Base-by-base conservation (phyloP, 441 rosid species). In the Brassica hybrid region DNA sequence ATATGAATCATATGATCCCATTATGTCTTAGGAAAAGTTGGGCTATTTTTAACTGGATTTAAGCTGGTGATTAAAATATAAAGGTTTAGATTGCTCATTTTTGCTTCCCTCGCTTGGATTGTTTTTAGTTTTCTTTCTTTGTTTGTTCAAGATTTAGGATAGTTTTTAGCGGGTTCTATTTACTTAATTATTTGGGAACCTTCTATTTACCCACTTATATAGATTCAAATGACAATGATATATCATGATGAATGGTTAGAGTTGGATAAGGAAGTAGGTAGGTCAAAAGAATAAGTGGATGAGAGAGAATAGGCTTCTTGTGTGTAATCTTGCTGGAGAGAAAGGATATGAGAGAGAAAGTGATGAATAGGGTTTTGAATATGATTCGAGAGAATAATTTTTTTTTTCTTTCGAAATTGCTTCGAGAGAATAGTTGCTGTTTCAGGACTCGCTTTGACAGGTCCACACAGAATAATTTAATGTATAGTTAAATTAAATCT, bases 381-480 rank as follows among this genome's bases (percentile, higher is more conserved):
- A 54, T 13, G 70, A 67, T 73, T 61, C 60, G 65, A 73, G 6
- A n/a, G 77, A 52, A 61, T n/a, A 21, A 78, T 60, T 78, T 78
- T 16, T 16, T 4, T 52, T n/a, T 52, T 14, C 2, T 52, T 52
- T 1, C 7, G 25, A 56, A 56, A 17, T 58, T 58, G 70, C 38
- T 67, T 73, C 52, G 70, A 78, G 21, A n/a, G 78, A 61, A 73
- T 61, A 78, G 71, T 78, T 78, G 74, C 54, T 78, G 78, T 78
- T 52, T 78, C 81, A 78, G 70, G 71, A 73, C 81, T 73, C 60
- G 41, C 10, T 36, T 12, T 61, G 38, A 61, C 60, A 67, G 81
- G 81, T 73, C 81, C 81, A 78, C 77, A 67, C 70, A 67, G 38
- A n/a, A n/a, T n/a, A n/a, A n/a, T n/a, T n/a, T n/a, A n/a, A n/a